A percentile compares a stretch with the other conserved stretches of the same genome.
These are phyloP conservation scores for Candida maesae DNA, from an alignment of 805 yeast genomes.

Conservation along the genomic window DNA sequence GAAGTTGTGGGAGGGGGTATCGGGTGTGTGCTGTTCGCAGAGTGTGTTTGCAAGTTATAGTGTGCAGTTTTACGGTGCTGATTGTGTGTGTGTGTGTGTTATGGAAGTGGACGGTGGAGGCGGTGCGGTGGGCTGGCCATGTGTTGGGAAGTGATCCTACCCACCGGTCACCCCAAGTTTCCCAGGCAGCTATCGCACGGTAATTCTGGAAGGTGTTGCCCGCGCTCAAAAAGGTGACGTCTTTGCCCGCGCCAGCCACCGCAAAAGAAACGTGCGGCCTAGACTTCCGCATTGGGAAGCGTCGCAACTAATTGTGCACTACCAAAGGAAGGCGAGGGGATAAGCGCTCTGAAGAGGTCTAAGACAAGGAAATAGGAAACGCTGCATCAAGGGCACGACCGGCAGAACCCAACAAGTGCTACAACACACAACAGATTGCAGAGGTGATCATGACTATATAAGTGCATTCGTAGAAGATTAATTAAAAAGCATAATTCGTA, in stretches of 20 bases:
- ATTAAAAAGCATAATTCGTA: too few relatives aligned
- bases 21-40: too few relatives aligned
- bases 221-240: conserved; percentile 1
- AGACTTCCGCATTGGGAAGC: conserved; percentile 3
- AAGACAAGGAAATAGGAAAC: not conserved
- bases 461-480: too few relatives aligned
- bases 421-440: too few relatives aligned
- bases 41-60: too few relatives aligned
- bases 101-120: not conserved
- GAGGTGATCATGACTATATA: too few relatives aligned
- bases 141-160: not conserved
- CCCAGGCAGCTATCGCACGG: conserved; percentile 9
- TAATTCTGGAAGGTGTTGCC: conserved; percentile 1
- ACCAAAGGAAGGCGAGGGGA: too few relatives aligned
- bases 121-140: not conserved
- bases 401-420: too few relatives aligned
- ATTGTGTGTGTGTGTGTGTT: not conserved
- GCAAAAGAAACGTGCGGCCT: conserved; percentile 2
- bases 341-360: too few relatives aligned
- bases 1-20: too few relatives aligned
- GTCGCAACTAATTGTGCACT: not conserved
- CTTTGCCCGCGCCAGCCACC: conserved; percentile 7
- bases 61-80: too few relatives aligned
- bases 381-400: too few relatives aligned
- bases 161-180: conserved; percentile 2